Evolutionary conservation across 164 flowering plant species (phyloP), one percentile per base, ranked within the genome.

Genomic region (Protea cynaroides): DNA sequence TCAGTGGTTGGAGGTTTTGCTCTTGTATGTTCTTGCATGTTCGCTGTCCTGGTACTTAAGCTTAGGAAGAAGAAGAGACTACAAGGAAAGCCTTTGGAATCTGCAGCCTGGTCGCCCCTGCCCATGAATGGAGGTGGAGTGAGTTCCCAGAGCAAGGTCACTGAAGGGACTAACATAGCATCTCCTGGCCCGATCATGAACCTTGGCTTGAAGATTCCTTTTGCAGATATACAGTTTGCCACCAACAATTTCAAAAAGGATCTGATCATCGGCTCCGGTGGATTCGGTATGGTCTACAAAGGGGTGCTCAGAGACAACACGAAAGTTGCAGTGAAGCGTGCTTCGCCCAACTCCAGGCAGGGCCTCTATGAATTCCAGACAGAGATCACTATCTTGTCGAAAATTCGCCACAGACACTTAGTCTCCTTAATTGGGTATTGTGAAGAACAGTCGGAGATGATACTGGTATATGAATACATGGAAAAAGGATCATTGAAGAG

Each of bases 281-380:
- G 97, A 34, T 90, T 90, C 69, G 97, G 97, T 12, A 80, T 74
- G 79, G 97, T 90, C 34, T 90, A 78, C 74, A 83, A 80, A 69
- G 97, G 84, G 57, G 82, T 78, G 56, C 84, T 90, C 18, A 67
- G 69, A 67, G 91, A 87, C 71, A 75, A 69, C 12, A 77, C 81
- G 7, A 83, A 78, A 63, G 83, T 90, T 56, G 97, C 97, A 3
- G 90, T 86, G 63, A 90, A 90, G 76, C 75, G 97, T 63, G 83
- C 86, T 34, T 67, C 79, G 57, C 89, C 87, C 0, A 90, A 84
- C 3, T 88, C 92, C 6, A 74, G 81, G 66, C 97, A 90, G 58
- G 97, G 97, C 53, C 83, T 85, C 12, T 88, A 84, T 1, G 97
- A 90, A 65, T 90, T 90, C 79, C 86, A 83, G 29, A 77, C 90